These are phyloP conservation scores for Pseudovirgaria hyperparasitica DNA, from an alignment of 2,329 filamentous ascomycete species.

Conservation along the genomic window DNA sequence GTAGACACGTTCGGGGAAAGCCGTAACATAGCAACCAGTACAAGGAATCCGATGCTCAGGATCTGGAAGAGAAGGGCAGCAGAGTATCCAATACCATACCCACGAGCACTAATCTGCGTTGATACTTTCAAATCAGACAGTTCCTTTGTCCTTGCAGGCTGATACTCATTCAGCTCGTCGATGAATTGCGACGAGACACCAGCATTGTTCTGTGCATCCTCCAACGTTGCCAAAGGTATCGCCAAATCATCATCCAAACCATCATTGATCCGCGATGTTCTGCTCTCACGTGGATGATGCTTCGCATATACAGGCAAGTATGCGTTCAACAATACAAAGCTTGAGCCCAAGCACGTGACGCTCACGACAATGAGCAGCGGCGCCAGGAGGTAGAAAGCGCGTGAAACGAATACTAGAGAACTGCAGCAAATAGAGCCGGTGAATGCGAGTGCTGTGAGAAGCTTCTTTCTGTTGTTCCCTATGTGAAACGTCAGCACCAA, in stretches of 20 bases:
- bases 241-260: conserved; percentile 7
- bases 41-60: conserved; percentile 60
- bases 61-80: conserved; percentile 73
- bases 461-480: conserved; percentile 81
- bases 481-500: not conserved
- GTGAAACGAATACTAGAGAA: conserved; percentile 64
- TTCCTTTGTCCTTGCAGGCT: conserved; percentile 16
- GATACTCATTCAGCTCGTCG: conserved; percentile 31
- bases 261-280: conserved; percentile 9
- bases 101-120: conserved; percentile 74
- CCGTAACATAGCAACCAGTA: conserved; percentile 31
- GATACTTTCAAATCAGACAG: conserved; percentile 62
- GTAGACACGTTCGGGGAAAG: conserved; percentile 55
- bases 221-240: conserved; percentile 1
- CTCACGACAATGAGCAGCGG: conserved; percentile 71
- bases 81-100: conserved; percentile 81
- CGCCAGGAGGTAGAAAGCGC: conserved; percentile 64
- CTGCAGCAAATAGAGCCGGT: conserved; percentile 66
- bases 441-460: conserved; percentile 69
- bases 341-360: conserved; percentile 86
- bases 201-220: conserved; percentile 1
- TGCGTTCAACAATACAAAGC: conserved; percentile 88
- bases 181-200: conserved; percentile 10
- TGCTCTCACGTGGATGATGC: conserved; percentile 49
- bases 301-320: conserved; percentile 80